Evolutionary conservation across 2,329 filamentous ascomycete genomes (phyloP).

Genomic region (Ilyonectria sp.): DNA sequence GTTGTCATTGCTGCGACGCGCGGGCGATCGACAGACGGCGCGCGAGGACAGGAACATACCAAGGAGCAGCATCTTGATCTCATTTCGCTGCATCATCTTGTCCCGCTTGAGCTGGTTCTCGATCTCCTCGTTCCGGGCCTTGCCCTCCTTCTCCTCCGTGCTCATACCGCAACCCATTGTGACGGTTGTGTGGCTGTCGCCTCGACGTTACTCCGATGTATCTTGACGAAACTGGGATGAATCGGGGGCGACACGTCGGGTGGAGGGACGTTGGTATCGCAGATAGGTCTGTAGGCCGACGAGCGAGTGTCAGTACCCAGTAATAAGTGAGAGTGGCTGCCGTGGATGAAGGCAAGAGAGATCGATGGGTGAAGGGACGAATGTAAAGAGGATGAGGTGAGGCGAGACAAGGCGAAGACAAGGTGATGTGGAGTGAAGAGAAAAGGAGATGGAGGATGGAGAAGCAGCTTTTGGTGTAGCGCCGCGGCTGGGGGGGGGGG

Average conservation of each 20-base stretch:
- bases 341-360: slow-evolving; percentile 41
- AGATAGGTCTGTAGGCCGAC: slow-evolving; percentile 35
- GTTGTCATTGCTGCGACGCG: background rate
- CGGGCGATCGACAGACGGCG: background rate
- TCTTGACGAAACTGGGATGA: slow-evolving; percentile 28
- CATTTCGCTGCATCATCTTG: slow-evolving; percentile 98
- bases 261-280: slow-evolving; percentile 37
- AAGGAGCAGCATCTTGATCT: slow-evolving; percentile 99
- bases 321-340: slow-evolving; percentile 40
- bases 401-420: slow-evolving; percentile 42
- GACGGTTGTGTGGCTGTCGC: slow-evolving; percentile 58
- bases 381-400: slow-evolving; percentile 42
- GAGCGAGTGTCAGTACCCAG: slow-evolving; percentile 33
- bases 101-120: slow-evolving; percentile 99
- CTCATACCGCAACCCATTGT: slow-evolving; percentile 99
- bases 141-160: slow-evolving; percentile 99
- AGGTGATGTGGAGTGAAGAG: slow-evolving; percentile 49
- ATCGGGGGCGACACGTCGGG: slow-evolving; percentile 40
- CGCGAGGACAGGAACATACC: slow-evolving; percentile 69
- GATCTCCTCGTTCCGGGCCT: slow-evolving; percentile 99
- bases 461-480: slow-evolving; percentile 49
- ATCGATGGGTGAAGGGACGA: slow-evolving; percentile 34
- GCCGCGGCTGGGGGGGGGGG: slow-evolving; percentile 47
- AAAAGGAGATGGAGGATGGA: slow-evolving; percentile 49
- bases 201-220: slow-evolving; percentile 33